Evolutionary conservation across 2,329 filamentous ascomycete genomes (phyloP).

Genomic region (Gliomastix tumulicola): DNA sequence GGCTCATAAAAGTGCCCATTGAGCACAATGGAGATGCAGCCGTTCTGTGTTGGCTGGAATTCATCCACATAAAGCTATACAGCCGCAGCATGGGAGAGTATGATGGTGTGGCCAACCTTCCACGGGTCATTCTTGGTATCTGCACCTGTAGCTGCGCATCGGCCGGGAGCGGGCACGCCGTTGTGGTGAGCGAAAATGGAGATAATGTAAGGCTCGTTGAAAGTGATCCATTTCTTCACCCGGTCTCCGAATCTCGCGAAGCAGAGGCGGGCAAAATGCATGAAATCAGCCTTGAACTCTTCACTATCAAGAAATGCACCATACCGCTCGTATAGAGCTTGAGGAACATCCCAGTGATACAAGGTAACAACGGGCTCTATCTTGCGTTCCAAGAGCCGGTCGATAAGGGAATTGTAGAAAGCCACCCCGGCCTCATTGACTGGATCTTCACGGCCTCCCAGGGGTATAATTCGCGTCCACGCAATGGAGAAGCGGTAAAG

Average conservation of each 20-base stretch:
- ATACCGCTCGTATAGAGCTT: constrained; percentile 72
- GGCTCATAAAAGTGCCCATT: constrained; percentile 81
- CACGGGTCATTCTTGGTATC: constrained; percentile 59
- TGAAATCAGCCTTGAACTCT: constrained; percentile 78
- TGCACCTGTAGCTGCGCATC: constrained; percentile 14
- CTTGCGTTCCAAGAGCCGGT: constrained; percentile 67
- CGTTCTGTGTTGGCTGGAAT: constrained; percentile 65
- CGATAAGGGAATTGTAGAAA: constrained; percentile 72
- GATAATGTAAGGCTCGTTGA: constrained; percentile 86
- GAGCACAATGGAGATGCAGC: constrained; percentile 80
- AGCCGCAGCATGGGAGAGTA: constrained; percentile 72
- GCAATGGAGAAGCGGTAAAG: constrained; percentile 81
- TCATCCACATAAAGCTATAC: constrained; percentile 79
- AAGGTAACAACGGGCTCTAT: constrained; percentile 79
- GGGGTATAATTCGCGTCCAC: constrained; percentile 77
- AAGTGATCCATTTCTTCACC: constrained; percentile 85
- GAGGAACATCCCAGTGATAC: constrained; percentile 86
- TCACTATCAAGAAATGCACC: constrained; percentile 72
- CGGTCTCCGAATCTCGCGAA: constrained; percentile 66
- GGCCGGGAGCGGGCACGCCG: constrained; percentile 76
- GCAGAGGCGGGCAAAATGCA: constrained; percentile 68
- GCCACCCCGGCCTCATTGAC: constrained; percentile 72
- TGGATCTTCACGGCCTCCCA: constrained; percentile 77
- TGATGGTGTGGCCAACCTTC: constrained; percentile 73
- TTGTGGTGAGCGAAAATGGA: constrained; percentile 73